Conservation (phyloP, 176 grass and related monocot species). For the Eleusine indica region DNA sequence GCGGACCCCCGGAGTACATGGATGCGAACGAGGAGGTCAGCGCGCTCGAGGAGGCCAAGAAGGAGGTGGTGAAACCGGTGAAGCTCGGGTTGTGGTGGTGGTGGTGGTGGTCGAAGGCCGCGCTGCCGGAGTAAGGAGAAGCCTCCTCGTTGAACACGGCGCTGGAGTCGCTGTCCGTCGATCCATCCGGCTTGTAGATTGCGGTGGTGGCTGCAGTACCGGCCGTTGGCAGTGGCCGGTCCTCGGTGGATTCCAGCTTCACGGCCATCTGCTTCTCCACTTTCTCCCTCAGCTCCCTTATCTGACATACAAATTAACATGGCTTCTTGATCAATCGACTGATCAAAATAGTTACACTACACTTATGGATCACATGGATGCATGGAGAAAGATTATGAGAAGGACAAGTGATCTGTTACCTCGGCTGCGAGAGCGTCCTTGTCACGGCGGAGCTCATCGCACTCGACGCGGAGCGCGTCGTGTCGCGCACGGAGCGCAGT, state of each 20-base stretch:
- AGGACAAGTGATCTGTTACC: slow-evolving; percentile 21
- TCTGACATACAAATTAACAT: slow-evolving; percentile 5
- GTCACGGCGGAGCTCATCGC: slow-evolving; percentile 61
- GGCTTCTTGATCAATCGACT: background rate
- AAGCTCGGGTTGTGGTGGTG: slow-evolving; percentile 25
- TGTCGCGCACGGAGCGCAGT: slow-evolving; percentile 47
- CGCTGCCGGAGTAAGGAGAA: slow-evolving; percentile 40
- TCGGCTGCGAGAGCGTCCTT: slow-evolving; percentile 60
- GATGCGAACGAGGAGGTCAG: slow-evolving; percentile 40
- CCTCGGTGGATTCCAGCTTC: slow-evolving; percentile 30
- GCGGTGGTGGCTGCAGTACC: background rate
- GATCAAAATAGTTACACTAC: background rate
- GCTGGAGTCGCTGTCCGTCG: slow-evolving; percentile 62
- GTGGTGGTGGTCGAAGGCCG: slow-evolving; percentile 24
- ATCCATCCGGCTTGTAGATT: slow-evolving; percentile 26
- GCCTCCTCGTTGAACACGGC: slow-evolving; percentile 60
- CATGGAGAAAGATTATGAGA: background rate
- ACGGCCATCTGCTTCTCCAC: slow-evolving; percentile 36
- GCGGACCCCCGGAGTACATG: slow-evolving; percentile 19
- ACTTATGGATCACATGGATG: too few species aligned
- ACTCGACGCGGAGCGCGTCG: slow-evolving; percentile 54
- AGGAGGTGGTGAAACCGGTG: slow-evolving; percentile 43
- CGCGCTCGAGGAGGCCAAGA: slow-evolving; percentile 31
- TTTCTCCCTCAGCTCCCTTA: slow-evolving; percentile 33
- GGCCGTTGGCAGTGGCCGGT: background rate